Conservation (phyloP, 2,329 filamentous ascomycete genomes). For the Scytalidium sp. region DNA sequence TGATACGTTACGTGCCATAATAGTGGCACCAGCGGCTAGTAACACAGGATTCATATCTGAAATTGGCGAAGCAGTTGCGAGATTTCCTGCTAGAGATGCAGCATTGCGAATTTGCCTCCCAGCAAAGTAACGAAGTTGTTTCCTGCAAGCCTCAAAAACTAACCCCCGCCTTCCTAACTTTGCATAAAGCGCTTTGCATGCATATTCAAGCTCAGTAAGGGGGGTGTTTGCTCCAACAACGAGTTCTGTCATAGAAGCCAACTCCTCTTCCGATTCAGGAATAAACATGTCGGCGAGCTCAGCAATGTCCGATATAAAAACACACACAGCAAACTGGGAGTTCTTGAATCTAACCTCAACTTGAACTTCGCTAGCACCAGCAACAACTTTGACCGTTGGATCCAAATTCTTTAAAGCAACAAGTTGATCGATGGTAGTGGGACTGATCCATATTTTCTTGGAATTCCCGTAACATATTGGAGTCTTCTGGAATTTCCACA, state of each 20-base stretch:
- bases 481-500: conserved; percentile 76
- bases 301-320: conserved; percentile 87
- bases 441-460: conserved; percentile 85
- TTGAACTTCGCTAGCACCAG: conserved; percentile 92
- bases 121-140: conserved; percentile 91
- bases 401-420: conserved; percentile 83
- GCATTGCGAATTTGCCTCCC: conserved; percentile 94
- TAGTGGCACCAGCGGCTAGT: conserved; percentile 75
- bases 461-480: conserved; percentile 91
- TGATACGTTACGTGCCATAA: conserved; percentile 64
- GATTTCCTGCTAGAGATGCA: conserved; percentile 87
- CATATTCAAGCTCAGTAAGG: conserved; percentile 81
- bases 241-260: conserved; percentile 16
- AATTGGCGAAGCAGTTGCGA: conserved; percentile 91
- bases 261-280: conserved; percentile 71
- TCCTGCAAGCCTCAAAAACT: conserved; percentile 54
- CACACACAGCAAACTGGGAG: conserved; percentile 79
- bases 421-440: conserved; percentile 78
- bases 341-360: conserved; percentile 98
- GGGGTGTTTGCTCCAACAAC: conserved; percentile 81
- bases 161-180: conserved; percentile 59
- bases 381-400: conserved; percentile 86
- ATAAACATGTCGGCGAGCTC: conserved; percentile 81
- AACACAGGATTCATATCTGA: conserved; percentile 93
- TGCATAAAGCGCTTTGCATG: conserved; percentile 18